Percentiles rank a stretch among this genome's conserved stretches.
These are phyloP conservation scores for Sphaerulina musiva DNA, from an alignment of 2,329 filamentous ascomycete genomes.

Conservation along the genomic window DNA sequence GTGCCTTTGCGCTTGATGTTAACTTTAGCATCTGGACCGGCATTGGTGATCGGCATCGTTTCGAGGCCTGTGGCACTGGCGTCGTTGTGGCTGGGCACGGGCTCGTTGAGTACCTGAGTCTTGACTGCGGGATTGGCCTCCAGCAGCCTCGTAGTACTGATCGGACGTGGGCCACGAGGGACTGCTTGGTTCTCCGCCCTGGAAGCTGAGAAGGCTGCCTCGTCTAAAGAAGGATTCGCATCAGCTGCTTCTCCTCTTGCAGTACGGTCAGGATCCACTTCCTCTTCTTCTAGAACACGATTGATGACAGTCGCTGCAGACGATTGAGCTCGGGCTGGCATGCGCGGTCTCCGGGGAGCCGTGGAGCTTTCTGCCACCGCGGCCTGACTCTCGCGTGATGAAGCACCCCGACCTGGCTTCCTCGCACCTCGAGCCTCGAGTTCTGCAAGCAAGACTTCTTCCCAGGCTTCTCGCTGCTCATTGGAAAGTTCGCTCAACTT, in stretches of 20 bases:
- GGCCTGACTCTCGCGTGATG: not conserved
- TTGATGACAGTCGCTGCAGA: slow-evolving; percentile 45
- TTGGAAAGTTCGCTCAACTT: slow-evolving; percentile 21
- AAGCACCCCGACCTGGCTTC: not conserved
- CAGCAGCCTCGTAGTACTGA: slow-evolving; percentile 9
- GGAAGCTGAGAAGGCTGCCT: slow-evolving; percentile 2
- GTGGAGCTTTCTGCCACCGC: slow-evolving; percentile 3
- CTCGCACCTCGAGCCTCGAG: slow-evolving; percentile 8
- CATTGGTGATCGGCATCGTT: slow-evolving; percentile 33
- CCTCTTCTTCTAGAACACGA: slow-evolving; percentile 45
- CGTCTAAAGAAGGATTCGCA: too few species aligned
- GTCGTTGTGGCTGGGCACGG: slow-evolving; percentile 4
- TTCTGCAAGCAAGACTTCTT: slow-evolving; percentile 21
- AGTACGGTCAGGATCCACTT: slow-evolving; percentile 15
- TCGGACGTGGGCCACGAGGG: slow-evolving; percentile 1
- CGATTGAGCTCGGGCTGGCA: slow-evolving; percentile 42
- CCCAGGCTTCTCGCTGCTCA: slow-evolving; percentile 25
- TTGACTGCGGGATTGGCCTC: not conserved
- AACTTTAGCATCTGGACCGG: slow-evolving; percentile 32
- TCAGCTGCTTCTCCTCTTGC: too few species aligned
- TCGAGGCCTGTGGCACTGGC: slow-evolving; percentile 17
- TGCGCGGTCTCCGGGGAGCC: slow-evolving; percentile 35
- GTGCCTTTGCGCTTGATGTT: slow-evolving; percentile 30
- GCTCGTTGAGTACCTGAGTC: not conserved
- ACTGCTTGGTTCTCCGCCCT: too few species aligned